These are phyloP conservation scores for Cochlearia excelsa DNA, from an alignment of 345 rosid genomes.

Conservation along the genomic window DNA sequence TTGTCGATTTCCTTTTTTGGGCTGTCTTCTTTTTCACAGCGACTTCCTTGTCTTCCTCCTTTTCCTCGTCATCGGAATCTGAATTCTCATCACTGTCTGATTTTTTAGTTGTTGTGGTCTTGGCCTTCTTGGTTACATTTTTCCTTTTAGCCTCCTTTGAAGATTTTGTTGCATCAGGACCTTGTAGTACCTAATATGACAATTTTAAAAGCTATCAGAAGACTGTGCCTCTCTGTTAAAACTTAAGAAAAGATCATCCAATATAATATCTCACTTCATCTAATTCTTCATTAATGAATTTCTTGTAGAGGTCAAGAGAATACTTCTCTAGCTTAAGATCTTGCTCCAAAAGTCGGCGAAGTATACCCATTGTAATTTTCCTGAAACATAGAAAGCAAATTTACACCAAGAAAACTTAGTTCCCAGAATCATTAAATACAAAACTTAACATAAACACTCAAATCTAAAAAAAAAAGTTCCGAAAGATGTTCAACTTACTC, in stretches of 20 bases:
- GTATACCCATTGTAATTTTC: slow-evolving; percentile 69
- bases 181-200: slow-evolving; percentile 23
- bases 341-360: slow-evolving; percentile 77
- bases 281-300: slow-evolving; percentile 54
- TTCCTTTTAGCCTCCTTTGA: slow-evolving; percentile 40
- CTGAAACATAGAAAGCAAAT: slow-evolving; percentile 36
- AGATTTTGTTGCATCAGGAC: slow-evolving; percentile 43
- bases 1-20: slow-evolving; percentile 55
- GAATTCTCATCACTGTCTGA: slow-evolving; percentile 38
- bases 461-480: not conserved
- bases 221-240: slow-evolving; percentile 1
- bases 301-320: slow-evolving; percentile 70
- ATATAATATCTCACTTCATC: slow-evolving; percentile 48
- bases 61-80: slow-evolving; percentile 45
- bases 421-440: not conserved
- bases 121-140: slow-evolving; percentile 38
- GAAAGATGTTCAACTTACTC: slow-evolving; percentile 57
- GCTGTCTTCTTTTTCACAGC: slow-evolving; percentile 36
- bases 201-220: not conserved
- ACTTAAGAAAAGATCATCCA: not conserved
- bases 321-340: slow-evolving; percentile 67
- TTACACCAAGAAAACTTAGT: slow-evolving; percentile 2
- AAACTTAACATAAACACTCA: not conserved
- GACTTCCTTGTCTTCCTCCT: slow-evolving; percentile 39
- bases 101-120: slow-evolving; percentile 41